phyloP scores from a whole-genome alignment of 2,329 filamentous ascomycete species.

The Monosporascus sp. region DNA sequence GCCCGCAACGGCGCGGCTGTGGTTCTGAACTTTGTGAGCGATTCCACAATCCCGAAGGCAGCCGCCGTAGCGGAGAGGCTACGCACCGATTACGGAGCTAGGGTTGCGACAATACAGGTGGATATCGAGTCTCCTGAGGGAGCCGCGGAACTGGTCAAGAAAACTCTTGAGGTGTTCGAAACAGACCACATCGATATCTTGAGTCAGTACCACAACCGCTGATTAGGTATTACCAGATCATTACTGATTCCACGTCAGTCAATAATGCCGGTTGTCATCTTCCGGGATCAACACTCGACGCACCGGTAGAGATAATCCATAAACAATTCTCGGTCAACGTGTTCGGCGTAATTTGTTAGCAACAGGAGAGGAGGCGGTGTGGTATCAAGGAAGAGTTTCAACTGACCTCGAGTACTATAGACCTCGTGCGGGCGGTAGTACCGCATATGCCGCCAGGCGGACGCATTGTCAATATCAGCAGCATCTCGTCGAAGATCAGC shows the following conservation, averaged over 20 bases:
- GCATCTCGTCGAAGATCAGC: conserved; percentile 20
- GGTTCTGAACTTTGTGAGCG: conserved; percentile 34
- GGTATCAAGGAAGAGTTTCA: background rate
- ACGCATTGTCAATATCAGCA: conserved; percentile 30
- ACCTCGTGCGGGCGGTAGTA: conserved; percentile 20
- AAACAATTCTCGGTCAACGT: conserved; percentile 21
- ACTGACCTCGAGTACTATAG: background rate
- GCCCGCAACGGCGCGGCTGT: conserved; percentile 37
- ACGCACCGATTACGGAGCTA: conserved; percentile 20
- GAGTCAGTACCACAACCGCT: conserved; percentile 18
- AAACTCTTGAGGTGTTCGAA: conserved; percentile 29
- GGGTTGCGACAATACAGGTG: conserved; percentile 27
- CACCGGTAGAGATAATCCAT: conserved; percentile 13
- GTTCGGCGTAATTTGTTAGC: conserved; percentile 16
- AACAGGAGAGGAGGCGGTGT: background rate
- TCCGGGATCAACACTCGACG: conserved; percentile 9
- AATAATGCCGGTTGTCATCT: conserved; percentile 18
- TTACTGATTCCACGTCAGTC: conserved; percentile 7
- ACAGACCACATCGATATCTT: conserved; percentile 35
- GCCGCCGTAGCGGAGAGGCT: conserved; percentile 22
- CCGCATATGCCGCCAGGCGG: conserved; percentile 27
- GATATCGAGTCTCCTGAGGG: conserved; percentile 27
- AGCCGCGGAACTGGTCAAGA: conserved; percentile 24
- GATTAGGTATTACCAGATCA: background rate
- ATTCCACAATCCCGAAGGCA: conserved; percentile 24